Base-by-base conservation (phyloP, 73 alveolate genomes). In the Tetrahymena malaccensis region DNA sequence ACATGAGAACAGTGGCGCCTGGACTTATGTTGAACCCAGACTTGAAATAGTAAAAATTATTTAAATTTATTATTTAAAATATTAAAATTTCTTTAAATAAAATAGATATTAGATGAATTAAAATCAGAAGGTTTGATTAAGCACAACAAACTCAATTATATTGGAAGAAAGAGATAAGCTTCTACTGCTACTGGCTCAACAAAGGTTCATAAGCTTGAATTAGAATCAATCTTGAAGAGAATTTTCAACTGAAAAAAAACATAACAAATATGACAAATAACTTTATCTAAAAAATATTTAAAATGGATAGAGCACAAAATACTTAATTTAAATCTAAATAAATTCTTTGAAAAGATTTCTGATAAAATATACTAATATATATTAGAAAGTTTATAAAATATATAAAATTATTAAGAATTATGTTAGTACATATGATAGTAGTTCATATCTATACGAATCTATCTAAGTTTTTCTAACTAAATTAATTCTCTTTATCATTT, bases 161-260 rank as follows among this genome's bases (percentile, higher is more conserved):
- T 94, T 37, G 99, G 99, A 43, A 96, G 99, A 96, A 93, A 85
- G 38, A 96, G 98, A 38, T 34, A 94, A 35, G 98, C 98, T n/a
- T 96, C 99, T n/a, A 98, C 99, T 55, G 99, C 99, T 27, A 96
- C 99, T 55, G 99, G 99, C 13, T 98, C 96, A 85, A 85, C 96
- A 31, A 96, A 96, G 85, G 96, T 84, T 13, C 99, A 98, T 94
- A 95, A 83, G 50, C 93, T 85, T 84, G 98, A 98, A 93, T 97
- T 96, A 38, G 94, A 94, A 37, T 94, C 50, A 17, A 55, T 98
- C 89, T 85, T 98, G 34, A 89, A 96, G 16, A 97, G 95, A 34
- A 97, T 98, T 25, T 35, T 96, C 95, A 93, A 44, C 31, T 96
- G 96, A 96, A 70, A n/a, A 17, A 22, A 19, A 70, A 70, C 34